Evolutionary conservation across 2,329 filamentous ascomycete species (phyloP).

Genomic region (Elsinoe ampelina): DNA sequence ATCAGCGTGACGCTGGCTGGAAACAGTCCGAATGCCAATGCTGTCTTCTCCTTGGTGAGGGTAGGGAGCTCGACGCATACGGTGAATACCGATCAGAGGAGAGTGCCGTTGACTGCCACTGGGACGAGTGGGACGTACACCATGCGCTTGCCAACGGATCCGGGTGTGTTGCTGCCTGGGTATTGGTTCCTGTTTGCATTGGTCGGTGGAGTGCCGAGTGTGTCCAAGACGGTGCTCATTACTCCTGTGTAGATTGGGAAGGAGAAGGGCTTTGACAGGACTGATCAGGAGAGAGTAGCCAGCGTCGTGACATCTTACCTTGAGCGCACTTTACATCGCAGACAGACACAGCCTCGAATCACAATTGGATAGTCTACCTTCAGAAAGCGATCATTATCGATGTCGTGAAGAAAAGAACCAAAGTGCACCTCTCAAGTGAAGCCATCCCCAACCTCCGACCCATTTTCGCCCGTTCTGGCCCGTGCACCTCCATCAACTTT

Average conservation of each 20-base stretch:
- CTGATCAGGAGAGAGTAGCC: too few relatives aligned
- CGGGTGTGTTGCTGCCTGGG: conserved; percentile 43
- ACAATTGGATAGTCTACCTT: too few relatives aligned
- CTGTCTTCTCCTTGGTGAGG: conserved; percentile 36
- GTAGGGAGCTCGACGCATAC: conserved; percentile 44
- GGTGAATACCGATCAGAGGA: conserved; percentile 49
- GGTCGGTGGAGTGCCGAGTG: conserved; percentile 37
- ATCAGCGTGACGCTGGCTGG: conserved; percentile 39
- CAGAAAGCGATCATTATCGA: too few relatives aligned
- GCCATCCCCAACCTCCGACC: conserved; percentile 1
- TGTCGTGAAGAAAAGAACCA: background rate
- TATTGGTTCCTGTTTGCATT: conserved; percentile 47
- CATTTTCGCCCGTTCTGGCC: conserved; percentile 11
- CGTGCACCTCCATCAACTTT: conserved; percentile 13
- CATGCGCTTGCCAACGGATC: conserved; percentile 37
- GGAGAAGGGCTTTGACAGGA: too few relatives aligned
- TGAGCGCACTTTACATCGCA: too few relatives aligned
- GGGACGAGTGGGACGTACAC: conserved; percentile 28
- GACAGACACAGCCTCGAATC: too few relatives aligned
- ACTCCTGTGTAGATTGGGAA: background rate
- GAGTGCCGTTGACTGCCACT: conserved; percentile 35
- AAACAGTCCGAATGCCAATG: conserved; percentile 33
- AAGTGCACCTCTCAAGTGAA: background rate
- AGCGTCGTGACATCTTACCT: too few relatives aligned
- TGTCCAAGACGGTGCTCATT: conserved; percentile 34